Base-by-base conservation (phyloP, 352 stramenopile species). In the Phytophthora gonapodyides region DNA sequence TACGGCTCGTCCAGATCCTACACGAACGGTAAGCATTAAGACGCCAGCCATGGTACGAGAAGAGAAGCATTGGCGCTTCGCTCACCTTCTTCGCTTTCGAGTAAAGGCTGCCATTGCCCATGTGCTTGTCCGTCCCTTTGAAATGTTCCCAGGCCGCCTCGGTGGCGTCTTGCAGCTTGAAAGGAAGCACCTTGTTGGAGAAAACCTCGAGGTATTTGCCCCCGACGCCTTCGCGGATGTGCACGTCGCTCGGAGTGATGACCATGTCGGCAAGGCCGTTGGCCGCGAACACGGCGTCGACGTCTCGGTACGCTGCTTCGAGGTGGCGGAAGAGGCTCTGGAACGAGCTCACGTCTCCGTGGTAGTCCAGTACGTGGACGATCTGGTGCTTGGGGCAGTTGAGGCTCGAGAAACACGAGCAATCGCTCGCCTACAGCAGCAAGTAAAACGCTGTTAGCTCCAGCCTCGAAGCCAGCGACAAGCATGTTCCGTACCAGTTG, bases 1-100 rank as follows among this genome's bases (percentile, higher is more conserved):
- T 83, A 75, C 17, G 82, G 70, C 15, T 73, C 76, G 24, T 69
- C 56, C 4, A 71, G 43, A 24, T 55, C 24, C 24, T 30, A 30
- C 24, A 30, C 3, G 24, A 30, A 7, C 24, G 24, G 2, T 30
- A 30, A 9, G 3, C 24, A 24, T 49, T 49, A 52, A 17, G 41
- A 38, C n/a, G 45, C 12, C 40, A 38, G 30, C 30, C 8, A 13
- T 3, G 6, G 5, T 7, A 30, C 12, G 21, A 36, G 5, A 40
- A 7, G 13, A 36, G 5, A 40, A 7, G 13, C 11, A 19, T 10
- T 30, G 17, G 5, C 16, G 11, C 9, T n/a, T 11, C 21, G 15
- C 27, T 10, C 19, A 72, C 64, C 58, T 65, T 67, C 15, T 38
- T 34, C 17, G 51, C 45, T 37, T 72, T 72, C 52, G 68, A 40